Evolutionary conservation across 176 grass and related monocot species (phyloP).

Genomic region (Rhynchospora pubera): DNA sequence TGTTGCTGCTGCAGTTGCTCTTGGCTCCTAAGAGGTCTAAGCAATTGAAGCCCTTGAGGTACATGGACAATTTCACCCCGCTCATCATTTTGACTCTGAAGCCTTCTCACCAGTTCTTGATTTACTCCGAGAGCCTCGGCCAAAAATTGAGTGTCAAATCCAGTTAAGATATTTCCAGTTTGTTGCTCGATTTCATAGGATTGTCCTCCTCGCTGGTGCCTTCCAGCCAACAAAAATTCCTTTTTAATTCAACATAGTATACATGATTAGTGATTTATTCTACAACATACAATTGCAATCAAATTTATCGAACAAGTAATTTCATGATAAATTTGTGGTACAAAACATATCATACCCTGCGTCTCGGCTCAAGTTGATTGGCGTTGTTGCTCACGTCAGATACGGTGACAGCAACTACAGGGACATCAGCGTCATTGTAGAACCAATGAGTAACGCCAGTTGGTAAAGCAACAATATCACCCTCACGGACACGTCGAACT

Average conservation of each 20-base stretch:
- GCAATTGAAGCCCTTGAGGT: not conserved
- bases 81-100: slow-evolving; percentile 19
- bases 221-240: slow-evolving; percentile 40
- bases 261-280: not conserved
- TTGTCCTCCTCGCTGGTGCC: slow-evolving; percentile 4
- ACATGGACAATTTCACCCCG: slow-evolving; percentile 29
- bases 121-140: slow-evolving; percentile 14
- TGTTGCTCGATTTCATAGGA: not conserved
- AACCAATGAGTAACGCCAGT: slow-evolving; percentile 25
- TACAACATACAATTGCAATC: not conserved
- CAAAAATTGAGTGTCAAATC: slow-evolving; percentile 19
- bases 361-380: too few species aligned
- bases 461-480: too few species aligned
- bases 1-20: not conserved
- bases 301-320: not conserved
- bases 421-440: slow-evolving; percentile 32
- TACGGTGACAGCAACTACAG: slow-evolving; percentile 20
- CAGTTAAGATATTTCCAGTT: slow-evolving; percentile 20
- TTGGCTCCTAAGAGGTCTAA: not conserved
- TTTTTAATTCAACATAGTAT: not conserved
- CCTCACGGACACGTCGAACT: too few species aligned
- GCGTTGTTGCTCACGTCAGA: too few species aligned
- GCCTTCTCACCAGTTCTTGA: not conserved
- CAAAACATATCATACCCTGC: not conserved
- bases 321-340: too few species aligned